Percentiles rank a stretch among this genome's conserved stretches.
Conservation (phyloP, 2,329 filamentous ascomycete genomes). For the Periconia sp. region DNA sequence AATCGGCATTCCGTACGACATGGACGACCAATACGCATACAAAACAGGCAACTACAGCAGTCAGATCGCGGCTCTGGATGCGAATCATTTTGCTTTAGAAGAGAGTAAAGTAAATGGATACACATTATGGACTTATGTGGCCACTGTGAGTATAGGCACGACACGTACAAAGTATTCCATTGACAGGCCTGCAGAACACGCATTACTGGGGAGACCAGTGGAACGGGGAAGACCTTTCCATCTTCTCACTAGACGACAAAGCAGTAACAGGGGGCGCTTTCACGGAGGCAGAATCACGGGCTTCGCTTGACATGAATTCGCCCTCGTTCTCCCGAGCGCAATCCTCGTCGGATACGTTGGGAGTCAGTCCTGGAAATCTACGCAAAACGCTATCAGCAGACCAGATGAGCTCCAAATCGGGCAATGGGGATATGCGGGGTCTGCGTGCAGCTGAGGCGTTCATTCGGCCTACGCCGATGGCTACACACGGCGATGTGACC, state of each 20-base stretch:
- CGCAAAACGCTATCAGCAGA: slow-evolving; percentile 69
- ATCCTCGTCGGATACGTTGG: slow-evolving; percentile 49
- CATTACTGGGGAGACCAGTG: slow-evolving; percentile 90
- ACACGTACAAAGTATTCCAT: not conserved
- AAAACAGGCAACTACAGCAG: slow-evolving; percentile 93
- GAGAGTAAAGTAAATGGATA: slow-evolving; percentile 82
- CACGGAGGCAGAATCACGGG: slow-evolving; percentile 54
- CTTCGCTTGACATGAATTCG: slow-evolving; percentile 52
- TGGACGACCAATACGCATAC: slow-evolving; percentile 96
- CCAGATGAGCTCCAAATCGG: slow-evolving; percentile 41
- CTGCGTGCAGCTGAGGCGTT: slow-evolving; percentile 92
- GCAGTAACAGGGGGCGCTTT: slow-evolving; percentile 53
- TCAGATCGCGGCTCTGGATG: slow-evolving; percentile 89
- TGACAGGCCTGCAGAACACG: slow-evolving; percentile 63
- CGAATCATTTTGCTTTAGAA: slow-evolving; percentile 92
- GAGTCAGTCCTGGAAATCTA: slow-evolving; percentile 73
- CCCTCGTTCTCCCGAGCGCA: slow-evolving; percentile 59
- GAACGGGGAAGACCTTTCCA: slow-evolving; percentile 97
- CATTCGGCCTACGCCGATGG: slow-evolving; percentile 79
- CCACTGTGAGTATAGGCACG: slow-evolving; percentile 54
- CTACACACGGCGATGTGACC: slow-evolving; percentile 70
- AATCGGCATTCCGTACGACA: slow-evolving; percentile 97
- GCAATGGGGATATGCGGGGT: slow-evolving; percentile 50
- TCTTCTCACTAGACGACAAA: slow-evolving; percentile 82
- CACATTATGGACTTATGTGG: slow-evolving; percentile 84